phyloP scores from a whole-genome alignment of 2,329 filamentous ascomycete species.

The Calonectria pseudoreteaudii region DNA sequence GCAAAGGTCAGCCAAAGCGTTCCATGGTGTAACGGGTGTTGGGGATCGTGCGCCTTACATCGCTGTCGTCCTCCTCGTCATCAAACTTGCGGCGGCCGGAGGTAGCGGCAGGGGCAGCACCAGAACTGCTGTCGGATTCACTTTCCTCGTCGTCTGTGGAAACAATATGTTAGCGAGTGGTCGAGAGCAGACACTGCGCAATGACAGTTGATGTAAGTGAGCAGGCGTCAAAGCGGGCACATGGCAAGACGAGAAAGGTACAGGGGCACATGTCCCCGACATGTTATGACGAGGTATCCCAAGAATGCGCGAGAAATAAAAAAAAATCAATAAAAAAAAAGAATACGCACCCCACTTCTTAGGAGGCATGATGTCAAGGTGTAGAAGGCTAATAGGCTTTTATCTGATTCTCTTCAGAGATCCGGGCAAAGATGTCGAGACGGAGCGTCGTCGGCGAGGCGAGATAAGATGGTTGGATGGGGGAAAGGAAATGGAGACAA shows the following conservation, averaged over 20 bases:
- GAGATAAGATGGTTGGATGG: conserved; percentile 14
- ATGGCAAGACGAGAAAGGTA: not conserved
- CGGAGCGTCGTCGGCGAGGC: not conserved
- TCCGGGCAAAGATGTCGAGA: not conserved
- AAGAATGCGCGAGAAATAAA: not conserved
- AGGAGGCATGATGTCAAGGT: conserved; percentile 55
- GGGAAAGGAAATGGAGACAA: conserved; percentile 10
- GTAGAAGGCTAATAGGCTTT: conserved; percentile 28
- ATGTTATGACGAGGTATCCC: not conserved
- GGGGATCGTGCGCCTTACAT: conserved; percentile 66
- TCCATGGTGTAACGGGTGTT: not conserved
- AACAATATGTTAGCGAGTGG: not conserved
- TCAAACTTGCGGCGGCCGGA: conserved; percentile 76
- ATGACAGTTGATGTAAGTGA: not conserved
- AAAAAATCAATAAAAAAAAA: not conserved
- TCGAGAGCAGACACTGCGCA: not conserved
- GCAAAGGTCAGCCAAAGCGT: conserved; percentile 12
- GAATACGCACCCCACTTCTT: conserved; percentile 56
- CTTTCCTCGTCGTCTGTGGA: conserved; percentile 55
- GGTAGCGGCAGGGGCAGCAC: conserved; percentile 53
- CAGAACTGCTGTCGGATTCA: conserved; percentile 50
- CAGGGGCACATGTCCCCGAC: not conserved
- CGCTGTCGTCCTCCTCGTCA: conserved; percentile 87
- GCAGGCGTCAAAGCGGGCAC: not conserved
- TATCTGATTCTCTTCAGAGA: conserved; percentile 22